A percentile compares a stretch with the other conserved stretches of the same genome.
These are phyloP conservation scores for Flaveria robusta DNA, from an alignment of 129 eudicot species.

Conservation along the genomic window DNA sequence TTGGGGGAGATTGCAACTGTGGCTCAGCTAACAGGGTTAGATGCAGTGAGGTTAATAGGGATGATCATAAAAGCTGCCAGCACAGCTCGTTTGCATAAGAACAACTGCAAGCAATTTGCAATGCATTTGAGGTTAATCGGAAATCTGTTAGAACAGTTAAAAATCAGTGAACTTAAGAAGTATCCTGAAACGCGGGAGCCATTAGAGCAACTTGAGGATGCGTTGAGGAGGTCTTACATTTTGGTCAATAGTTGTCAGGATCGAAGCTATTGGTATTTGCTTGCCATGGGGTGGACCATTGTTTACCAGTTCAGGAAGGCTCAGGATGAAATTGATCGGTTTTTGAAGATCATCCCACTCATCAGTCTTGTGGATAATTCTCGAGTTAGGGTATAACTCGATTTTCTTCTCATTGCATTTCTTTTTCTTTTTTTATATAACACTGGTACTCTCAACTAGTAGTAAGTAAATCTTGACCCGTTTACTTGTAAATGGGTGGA, in stretches of 20 bases:
- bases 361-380: constrained; percentile 88
- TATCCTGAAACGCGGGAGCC: constrained; percentile 87
- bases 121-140: constrained; percentile 82
- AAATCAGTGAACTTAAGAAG: constrained; percentile 68
- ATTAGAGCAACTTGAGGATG: constrained; percentile 89
- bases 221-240: constrained; percentile 83
- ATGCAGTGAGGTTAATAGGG: constrained; percentile 74
- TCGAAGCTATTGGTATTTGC: constrained; percentile 72
- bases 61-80: constrained; percentile 74
- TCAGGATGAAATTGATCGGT: constrained; percentile 82
- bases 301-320: constrained; percentile 90
- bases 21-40: constrained; percentile 74
- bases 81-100: constrained; percentile 84
- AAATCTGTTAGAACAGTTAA: constrained; percentile 64
- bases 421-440: not conserved
- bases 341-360: constrained; percentile 87
- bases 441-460: not conserved
- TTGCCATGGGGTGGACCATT: constrained; percentile 94
- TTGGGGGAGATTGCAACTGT: constrained; percentile 72
- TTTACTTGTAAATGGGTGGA: not conserved
- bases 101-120: constrained; percentile 82
- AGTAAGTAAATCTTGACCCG: too few relatives aligned
- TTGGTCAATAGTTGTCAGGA: constrained; percentile 85
- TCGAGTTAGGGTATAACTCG: constrained; percentile 64
- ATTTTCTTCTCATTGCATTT: not conserved